phyloP scores from a whole-genome alignment of 108 stramenopile genomes.

The Cyclotella distinguenda region DNA sequence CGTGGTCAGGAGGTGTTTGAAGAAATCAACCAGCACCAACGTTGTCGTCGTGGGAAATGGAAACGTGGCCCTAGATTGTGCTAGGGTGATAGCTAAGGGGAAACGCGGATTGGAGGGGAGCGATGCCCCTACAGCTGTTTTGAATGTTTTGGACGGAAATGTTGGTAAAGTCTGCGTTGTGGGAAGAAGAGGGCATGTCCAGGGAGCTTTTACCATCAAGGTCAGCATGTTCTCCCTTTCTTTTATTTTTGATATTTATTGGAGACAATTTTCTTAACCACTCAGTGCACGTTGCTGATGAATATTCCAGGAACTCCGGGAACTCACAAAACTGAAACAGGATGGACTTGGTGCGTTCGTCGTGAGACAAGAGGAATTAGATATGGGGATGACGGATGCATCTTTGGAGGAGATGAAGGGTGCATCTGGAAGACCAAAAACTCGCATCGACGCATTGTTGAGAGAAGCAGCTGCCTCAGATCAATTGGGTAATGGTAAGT shows the following conservation, averaged over 20 bases:
- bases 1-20: slow-evolving; percentile 37
- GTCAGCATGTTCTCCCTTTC: slow-evolving; percentile 15
- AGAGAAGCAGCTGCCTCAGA: slow-evolving; percentile 41
- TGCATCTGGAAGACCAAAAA: slow-evolving; percentile 55
- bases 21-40: slow-evolving; percentile 12
- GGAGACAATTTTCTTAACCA: no score
- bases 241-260: no score
- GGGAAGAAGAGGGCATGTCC: slow-evolving; percentile 94
- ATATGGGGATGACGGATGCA: slow-evolving; percentile 73
- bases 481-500: slow-evolving; percentile 13
- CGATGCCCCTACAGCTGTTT: slow-evolving; percentile 81
- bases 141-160: slow-evolving; percentile 63
- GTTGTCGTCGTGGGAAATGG: slow-evolving; percentile 95
- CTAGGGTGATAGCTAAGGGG: slow-evolving; percentile 88
- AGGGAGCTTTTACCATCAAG: slow-evolving; percentile 98
- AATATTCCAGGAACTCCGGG: slow-evolving; percentile 81
- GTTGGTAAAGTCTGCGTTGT: slow-evolving; percentile 69
- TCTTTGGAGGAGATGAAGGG: slow-evolving; percentile 66
- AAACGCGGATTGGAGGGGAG: slow-evolving; percentile 67
- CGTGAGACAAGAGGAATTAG: slow-evolving; percentile 79
- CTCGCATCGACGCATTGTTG: slow-evolving; percentile 70
- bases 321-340: slow-evolving; percentile 81
- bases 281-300: no score
- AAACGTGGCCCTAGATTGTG: slow-evolving; percentile 97
- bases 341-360: slow-evolving; percentile 58